phyloP scores from a whole-genome alignment of 2,329 filamentous ascomycete species.

The Rosellinia necatrix region DNA sequence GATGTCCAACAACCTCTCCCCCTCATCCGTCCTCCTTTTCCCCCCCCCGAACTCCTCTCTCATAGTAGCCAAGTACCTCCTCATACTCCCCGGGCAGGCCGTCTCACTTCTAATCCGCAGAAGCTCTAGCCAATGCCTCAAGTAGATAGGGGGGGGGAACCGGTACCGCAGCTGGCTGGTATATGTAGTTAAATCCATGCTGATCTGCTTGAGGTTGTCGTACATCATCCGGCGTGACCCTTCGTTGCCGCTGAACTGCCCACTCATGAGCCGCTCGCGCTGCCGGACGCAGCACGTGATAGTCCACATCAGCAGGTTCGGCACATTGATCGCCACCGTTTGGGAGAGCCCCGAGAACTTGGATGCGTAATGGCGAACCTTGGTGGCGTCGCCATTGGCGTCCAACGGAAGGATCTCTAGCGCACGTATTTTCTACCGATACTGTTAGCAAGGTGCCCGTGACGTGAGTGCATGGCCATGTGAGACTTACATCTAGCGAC shows the following conservation, averaged over 20 bases:
- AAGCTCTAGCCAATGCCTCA: constrained; percentile 83
- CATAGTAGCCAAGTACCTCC: background rate
- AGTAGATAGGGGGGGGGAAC: constrained; percentile 82
- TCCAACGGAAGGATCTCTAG: constrained; percentile 81
- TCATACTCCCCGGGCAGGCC: background rate
- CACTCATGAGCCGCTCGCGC: constrained; percentile 69
- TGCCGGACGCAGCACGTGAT: constrained; percentile 84
- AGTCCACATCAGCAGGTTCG: constrained; percentile 91
- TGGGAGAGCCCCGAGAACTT: constrained; percentile 79
- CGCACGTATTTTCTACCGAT: constrained; percentile 67
- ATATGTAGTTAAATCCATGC: constrained; percentile 90
- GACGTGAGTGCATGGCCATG: background rate
- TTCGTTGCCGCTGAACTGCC: constrained; percentile 76
- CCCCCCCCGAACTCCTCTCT: background rate
- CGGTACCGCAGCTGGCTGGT: constrained; percentile 91
- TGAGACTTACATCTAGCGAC: constrained; percentile 60
- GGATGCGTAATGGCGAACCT: constrained; percentile 79
- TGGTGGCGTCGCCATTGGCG: constrained; percentile 73
- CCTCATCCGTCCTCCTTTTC: background rate
- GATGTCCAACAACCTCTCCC: background rate
- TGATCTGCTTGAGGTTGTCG: constrained; percentile 76
- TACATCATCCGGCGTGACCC: constrained; percentile 67
- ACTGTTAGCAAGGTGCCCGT: constrained; percentile 18
- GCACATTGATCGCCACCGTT: constrained; percentile 85
- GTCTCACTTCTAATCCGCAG: constrained; percentile 57